These are phyloP conservation scores for Seminavis robusta DNA, from an alignment of 108 stramenopile species.

Conservation along the genomic window DNA sequence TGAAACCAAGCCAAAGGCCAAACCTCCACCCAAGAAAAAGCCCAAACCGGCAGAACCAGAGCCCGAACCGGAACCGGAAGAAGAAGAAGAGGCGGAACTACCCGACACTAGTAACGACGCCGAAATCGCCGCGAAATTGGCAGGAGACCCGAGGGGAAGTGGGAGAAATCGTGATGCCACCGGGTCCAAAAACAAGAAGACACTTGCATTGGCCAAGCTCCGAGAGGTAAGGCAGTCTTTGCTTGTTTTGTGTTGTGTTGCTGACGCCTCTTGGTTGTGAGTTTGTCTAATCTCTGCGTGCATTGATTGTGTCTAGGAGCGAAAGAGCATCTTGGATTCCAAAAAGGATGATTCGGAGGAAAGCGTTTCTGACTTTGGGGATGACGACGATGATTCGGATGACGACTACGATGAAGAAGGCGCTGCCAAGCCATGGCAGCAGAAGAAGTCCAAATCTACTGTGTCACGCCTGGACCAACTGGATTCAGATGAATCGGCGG, in stretches of 20 bases:
- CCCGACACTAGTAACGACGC: slow-evolving; percentile 58
- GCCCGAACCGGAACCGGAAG: slow-evolving; percentile 19
- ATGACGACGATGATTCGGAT: slow-evolving; percentile 77
- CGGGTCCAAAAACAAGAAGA: slow-evolving; percentile 71
- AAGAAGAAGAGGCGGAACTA: slow-evolving; percentile 20
- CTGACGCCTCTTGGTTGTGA: no score
- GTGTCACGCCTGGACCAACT: slow-evolving; percentile 26
- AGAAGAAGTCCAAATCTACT: slow-evolving; percentile 36
- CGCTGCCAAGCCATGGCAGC: slow-evolving; percentile 70
- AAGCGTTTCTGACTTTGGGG: slow-evolving; percentile 71
- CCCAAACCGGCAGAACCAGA: slow-evolving; percentile 30
- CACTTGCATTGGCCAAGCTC: slow-evolving; percentile 67
- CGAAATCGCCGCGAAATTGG: slow-evolving; percentile 51
- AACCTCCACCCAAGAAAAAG: slow-evolving; percentile 47
- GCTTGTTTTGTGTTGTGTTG: neutral
- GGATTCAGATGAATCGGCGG: slow-evolving; percentile 27
- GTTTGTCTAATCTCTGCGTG: no score
- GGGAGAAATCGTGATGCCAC: slow-evolving; percentile 67
- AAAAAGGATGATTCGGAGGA: slow-evolving; percentile 46
- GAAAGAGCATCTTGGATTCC: slow-evolving; percentile 37
- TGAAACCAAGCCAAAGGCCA: slow-evolving; percentile 9
- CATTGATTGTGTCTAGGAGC: slow-evolving; percentile 38
- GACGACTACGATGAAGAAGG: slow-evolving; percentile 66
- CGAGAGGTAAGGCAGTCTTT: slow-evolving; percentile 45
- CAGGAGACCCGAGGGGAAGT: slow-evolving; percentile 54